These are phyloP conservation scores for Patellaria atrata DNA, from an alignment of 495 filamentous ascomycete species.

Conservation along the genomic window DNA sequence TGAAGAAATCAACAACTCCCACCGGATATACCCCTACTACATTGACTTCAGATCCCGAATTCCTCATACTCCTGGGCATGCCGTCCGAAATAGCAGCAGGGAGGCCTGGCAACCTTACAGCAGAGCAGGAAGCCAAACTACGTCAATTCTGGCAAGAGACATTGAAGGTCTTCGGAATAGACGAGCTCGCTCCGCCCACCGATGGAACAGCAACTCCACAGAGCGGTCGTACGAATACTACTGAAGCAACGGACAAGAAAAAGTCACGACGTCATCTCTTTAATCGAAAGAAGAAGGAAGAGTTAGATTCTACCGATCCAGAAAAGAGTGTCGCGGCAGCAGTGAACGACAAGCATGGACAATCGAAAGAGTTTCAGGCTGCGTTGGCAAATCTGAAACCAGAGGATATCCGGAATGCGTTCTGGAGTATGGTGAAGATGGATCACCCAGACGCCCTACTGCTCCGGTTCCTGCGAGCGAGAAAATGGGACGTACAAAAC, in stretches of 20 bases:
- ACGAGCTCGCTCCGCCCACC: slow-evolving; percentile 4
- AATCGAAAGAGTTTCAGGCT: slow-evolving; percentile 71
- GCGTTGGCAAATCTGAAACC: slow-evolving; percentile 61
- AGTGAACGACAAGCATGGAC: slow-evolving; percentile 82
- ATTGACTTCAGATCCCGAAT: slow-evolving; percentile 1
- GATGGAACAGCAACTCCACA: slow-evolving; percentile 20
- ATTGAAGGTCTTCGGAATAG: slow-evolving; percentile 66
- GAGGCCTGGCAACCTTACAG: slow-evolving; percentile 72
- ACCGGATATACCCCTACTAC: too few species aligned
- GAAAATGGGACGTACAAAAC: slow-evolving; percentile 92
- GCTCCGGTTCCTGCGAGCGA: slow-evolving; percentile 76
- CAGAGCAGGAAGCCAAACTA: slow-evolving; percentile 77
- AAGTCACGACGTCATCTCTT: slow-evolving; percentile 55
- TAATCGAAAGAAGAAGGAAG: slow-evolving; percentile 42
- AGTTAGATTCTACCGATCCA: slow-evolving; percentile 19
- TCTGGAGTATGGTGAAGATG: slow-evolving; percentile 94
- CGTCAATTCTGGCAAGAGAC: slow-evolving; percentile 71
- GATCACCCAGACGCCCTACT: slow-evolving; percentile 84
- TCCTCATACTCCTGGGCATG: slow-evolving; percentile 22
- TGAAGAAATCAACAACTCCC: too few species aligned
- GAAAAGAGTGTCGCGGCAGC: slow-evolving; percentile 29
- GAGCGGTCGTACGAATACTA: slow-evolving; percentile 19
- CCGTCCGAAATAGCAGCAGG: slow-evolving; percentile 44
- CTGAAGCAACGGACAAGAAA: slow-evolving; percentile 41
- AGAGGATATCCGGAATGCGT: slow-evolving; percentile 62